These are phyloP conservation scores for Infundibulicybe gibba DNA, from an alignment of 768 basidiomycete species.

Conservation along the genomic window DNA sequence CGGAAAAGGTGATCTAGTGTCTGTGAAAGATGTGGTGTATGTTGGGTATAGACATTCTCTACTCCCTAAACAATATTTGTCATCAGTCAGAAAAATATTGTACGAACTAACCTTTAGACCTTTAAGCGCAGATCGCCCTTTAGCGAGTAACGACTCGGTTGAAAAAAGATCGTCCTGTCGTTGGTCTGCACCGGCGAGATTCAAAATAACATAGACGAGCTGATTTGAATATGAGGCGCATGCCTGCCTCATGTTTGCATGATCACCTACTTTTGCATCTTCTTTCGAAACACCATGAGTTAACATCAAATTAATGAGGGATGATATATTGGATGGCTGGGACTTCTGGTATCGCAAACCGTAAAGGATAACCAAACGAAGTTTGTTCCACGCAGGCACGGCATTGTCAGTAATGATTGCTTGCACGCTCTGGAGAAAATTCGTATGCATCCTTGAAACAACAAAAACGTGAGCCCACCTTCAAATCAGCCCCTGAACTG, in stretches of 20 bases:
- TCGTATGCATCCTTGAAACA: neutral
- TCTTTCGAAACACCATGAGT: conserved; percentile 74
- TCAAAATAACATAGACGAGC: conserved; percentile 92
- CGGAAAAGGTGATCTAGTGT: conserved; percentile 88
- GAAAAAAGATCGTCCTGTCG: conserved; percentile 97
- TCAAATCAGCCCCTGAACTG: conserved; percentile 85
- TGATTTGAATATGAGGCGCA: conserved; percentile 25
- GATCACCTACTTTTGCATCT: conserved; percentile 59
- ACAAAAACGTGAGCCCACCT: conserved; percentile 39
- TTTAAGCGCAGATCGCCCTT: conserved; percentile 92
- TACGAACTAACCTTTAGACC: conserved; percentile 71
- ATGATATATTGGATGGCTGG: conserved; percentile 75
- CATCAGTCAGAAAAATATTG: neutral
- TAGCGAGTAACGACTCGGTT: conserved; percentile 90
- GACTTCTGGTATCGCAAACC: conserved; percentile 94
- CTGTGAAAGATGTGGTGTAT: conserved; percentile 88
- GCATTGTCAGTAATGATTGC: conserved; percentile 62
- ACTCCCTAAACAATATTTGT: conserved; percentile 65
- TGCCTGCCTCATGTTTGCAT: conserved; percentile 5
- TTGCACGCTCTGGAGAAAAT: conserved; percentile 68
- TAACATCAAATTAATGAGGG: conserved; percentile 69
- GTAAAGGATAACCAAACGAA: conserved; percentile 87
- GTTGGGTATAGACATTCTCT: conserved; percentile 98
- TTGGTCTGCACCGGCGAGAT: conserved; percentile 92
- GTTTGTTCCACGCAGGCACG: conserved; percentile 78